A percentile compares a stretch with the other conserved stretches of the same genome.
These are phyloP conservation scores for Blastocystis sp. DNA, from an alignment of 352 stramenopile species.

Conservation along the genomic window DNA sequence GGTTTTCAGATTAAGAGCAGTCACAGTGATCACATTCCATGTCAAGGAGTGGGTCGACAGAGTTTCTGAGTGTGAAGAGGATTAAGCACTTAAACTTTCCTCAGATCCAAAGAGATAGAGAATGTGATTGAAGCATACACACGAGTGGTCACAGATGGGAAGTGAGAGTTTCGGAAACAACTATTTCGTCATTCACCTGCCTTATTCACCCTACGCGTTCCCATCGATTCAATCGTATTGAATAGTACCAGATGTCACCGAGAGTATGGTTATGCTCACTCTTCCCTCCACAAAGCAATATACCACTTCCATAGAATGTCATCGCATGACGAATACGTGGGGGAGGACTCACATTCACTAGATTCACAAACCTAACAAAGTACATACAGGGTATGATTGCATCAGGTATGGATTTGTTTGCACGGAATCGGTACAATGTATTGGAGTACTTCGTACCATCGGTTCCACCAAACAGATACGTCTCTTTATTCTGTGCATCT, in stretches of 20 bases:
- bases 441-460: too few relatives aligned
- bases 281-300: not conserved
- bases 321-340: not conserved
- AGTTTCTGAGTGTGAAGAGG: not conserved
- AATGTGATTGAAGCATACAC: not conserved
- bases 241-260: not conserved
- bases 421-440: too few relatives aligned
- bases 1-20: not conserved
- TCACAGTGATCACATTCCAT: not conserved
- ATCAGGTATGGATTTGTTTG: too few relatives aligned
- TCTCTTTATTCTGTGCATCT: too few relatives aligned
- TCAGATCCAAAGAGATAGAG: constrained; percentile 6
- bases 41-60: not conserved
- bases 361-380: too few relatives aligned
- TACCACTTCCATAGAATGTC: not conserved
- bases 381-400: too few relatives aligned
- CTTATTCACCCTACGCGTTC: not conserved
- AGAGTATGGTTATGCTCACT: not conserved
- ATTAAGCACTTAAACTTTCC: not conserved
- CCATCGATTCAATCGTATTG: not conserved
- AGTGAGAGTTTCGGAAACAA: not conserved
- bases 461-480: too few relatives aligned
- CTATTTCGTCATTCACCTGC: not conserved
- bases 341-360: not conserved
- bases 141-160: constrained; percentile 1